Percentiles rank a stretch among this genome's conserved stretches.
phyloP scores from a whole-genome alignment of 495 filamentous ascomycete species.

The Baudoinia panamericana region DNA sequence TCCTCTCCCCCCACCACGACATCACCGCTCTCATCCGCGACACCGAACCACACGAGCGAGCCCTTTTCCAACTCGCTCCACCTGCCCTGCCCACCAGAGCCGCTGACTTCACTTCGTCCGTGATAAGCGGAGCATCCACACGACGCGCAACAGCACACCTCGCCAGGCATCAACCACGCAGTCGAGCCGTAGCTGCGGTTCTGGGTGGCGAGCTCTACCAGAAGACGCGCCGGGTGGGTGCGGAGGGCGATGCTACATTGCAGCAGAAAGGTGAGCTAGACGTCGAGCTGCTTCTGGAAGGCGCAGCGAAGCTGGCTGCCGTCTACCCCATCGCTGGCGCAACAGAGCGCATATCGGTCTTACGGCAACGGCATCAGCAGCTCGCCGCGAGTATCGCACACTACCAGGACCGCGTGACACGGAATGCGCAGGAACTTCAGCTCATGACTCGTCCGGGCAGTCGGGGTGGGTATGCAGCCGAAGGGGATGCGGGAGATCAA shows the following conservation, averaged over 20 bases:
- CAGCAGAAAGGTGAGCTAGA: conserved; percentile 56
- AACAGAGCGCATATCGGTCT: conserved; percentile 57
- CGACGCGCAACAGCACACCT: conserved; percentile 29
- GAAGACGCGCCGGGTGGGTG: conserved; percentile 51
- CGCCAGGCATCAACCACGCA: conserved; percentile 47
- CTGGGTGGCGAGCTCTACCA: conserved; percentile 78
- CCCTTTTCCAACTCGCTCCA: conserved; percentile 73
- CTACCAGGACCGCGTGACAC: conserved; percentile 66
- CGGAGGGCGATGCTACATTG: conserved; percentile 30
- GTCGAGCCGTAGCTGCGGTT: conserved; percentile 81
- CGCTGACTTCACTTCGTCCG: conserved; percentile 44
- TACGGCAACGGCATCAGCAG: conserved; percentile 58
- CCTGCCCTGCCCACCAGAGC: conserved; percentile 40
- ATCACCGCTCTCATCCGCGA: conserved; percentile 92
- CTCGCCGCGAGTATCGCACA: conserved; percentile 60
- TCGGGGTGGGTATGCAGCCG: conserved; percentile 28
- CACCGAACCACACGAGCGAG: conserved; percentile 88
- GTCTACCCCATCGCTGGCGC: conserved; percentile 82
- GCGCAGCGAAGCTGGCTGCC: conserved; percentile 78
- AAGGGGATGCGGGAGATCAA: conserved; percentile 29
- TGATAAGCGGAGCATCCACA: neutral
- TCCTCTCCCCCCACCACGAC: conserved; percentile 71
- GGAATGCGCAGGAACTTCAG: conserved; percentile 62
- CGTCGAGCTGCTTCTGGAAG: conserved; percentile 70
- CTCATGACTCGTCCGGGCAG: conserved; percentile 48